Evolutionary conservation across 2,329 filamentous ascomycete species (phyloP).

Genomic region (Trichoderma oligosporum): DNA sequence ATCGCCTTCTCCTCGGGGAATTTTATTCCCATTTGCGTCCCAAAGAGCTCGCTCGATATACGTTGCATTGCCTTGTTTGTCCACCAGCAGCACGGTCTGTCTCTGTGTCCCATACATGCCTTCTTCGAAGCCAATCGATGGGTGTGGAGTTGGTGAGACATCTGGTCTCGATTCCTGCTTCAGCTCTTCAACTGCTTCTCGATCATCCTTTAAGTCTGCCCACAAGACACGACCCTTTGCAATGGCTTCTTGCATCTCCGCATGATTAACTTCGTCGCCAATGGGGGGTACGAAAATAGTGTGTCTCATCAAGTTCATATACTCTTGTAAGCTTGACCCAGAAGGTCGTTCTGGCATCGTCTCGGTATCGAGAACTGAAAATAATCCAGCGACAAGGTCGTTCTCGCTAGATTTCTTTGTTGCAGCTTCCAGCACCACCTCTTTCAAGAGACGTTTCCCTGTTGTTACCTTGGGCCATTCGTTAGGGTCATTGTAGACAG

Average conservation of each 20-base stretch:
- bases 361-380: slow-evolving; percentile 53
- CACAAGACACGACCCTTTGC: slow-evolving; percentile 37
- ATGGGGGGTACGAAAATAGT: slow-evolving; percentile 61
- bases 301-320: slow-evolving; percentile 51
- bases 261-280: slow-evolving; percentile 45
- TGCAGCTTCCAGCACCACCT: slow-evolving; percentile 41
- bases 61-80: slow-evolving; percentile 59
- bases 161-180: slow-evolving; percentile 39
- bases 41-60: slow-evolving; percentile 58
- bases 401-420: slow-evolving; percentile 41
- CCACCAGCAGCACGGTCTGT: slow-evolving; percentile 59
- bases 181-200: slow-evolving; percentile 36
- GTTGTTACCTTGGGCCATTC: slow-evolving; percentile 60
- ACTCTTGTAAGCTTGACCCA: slow-evolving; percentile 49
- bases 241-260: slow-evolving; percentile 43
- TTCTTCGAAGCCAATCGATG: slow-evolving; percentile 47
- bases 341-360: slow-evolving; percentile 46
- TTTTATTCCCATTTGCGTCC: slow-evolving; percentile 53
- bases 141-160: slow-evolving; percentile 26
- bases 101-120: slow-evolving; percentile 63
- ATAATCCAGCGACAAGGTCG: slow-evolving; percentile 49
- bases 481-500: slow-evolving; percentile 50
- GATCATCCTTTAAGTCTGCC: slow-evolving; percentile 35
- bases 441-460: slow-evolving; percentile 46
- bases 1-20: slow-evolving; percentile 54